A percentile compares a stretch with the other conserved stretches of the same genome.
phyloP scores from a whole-genome alignment of 2,329 filamentous ascomycete genomes.

The Camillea tinctor region DNA sequence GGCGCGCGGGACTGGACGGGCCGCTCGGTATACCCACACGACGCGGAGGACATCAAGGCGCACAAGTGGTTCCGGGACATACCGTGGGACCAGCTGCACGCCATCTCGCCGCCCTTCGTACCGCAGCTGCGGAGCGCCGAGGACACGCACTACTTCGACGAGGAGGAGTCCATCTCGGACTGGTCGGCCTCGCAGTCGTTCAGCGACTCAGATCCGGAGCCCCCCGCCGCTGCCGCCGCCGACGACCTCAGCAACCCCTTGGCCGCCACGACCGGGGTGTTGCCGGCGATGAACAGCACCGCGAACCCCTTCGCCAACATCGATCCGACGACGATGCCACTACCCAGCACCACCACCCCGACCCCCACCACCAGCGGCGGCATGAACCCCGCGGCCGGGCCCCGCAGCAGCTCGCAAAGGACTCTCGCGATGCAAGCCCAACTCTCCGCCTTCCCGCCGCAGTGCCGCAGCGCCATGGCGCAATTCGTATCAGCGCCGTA shows the following conservation, averaged over 20 bases:
- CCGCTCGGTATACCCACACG: slow-evolving; percentile 75
- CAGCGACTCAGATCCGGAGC: slow-evolving; percentile 32
- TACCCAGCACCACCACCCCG: not conserved
- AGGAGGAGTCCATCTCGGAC: slow-evolving; percentile 71
- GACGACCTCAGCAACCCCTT: slow-evolving; percentile 10
- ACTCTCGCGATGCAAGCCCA: slow-evolving; percentile 30
- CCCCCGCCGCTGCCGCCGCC: slow-evolving; percentile 6
- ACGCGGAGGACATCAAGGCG: slow-evolving; percentile 84
- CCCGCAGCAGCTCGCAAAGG: slow-evolving; percentile 25
- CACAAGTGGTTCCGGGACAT: slow-evolving; percentile 84
- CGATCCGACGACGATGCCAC: not conserved
- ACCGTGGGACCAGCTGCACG: slow-evolving; percentile 73
- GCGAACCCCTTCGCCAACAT: slow-evolving; percentile 2
- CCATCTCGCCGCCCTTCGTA: slow-evolving; percentile 72
- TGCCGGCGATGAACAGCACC: not conserved
- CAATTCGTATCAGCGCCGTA: slow-evolving; percentile 48
- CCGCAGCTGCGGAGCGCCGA: slow-evolving; percentile 67
- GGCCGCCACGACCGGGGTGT: not conserved
- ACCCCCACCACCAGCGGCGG: slow-evolving; percentile 17
- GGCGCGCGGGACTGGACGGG: slow-evolving; percentile 34
- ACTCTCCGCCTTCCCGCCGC: slow-evolving; percentile 39
- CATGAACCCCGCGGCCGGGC: slow-evolving; percentile 9
- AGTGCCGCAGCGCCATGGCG: slow-evolving; percentile 43
- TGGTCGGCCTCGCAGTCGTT: slow-evolving; percentile 46
- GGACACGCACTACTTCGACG: slow-evolving; percentile 88